phyloP scores from a whole-genome alignment of 768 basidiomycete species.

The Lactifluus volemus region DNA sequence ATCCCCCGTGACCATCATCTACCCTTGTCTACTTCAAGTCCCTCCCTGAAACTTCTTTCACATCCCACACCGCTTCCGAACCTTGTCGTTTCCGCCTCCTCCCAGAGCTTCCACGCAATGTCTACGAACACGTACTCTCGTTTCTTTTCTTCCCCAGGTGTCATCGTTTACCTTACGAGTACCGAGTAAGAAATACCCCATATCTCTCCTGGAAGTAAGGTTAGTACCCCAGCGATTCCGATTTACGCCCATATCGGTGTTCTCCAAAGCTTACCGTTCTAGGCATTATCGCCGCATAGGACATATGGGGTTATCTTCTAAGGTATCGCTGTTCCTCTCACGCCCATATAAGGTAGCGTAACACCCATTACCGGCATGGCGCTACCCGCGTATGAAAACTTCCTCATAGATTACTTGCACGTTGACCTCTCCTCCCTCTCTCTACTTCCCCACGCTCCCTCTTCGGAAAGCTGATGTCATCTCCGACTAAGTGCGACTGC shows the following conservation, averaged over 20 bases:
- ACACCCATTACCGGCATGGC: constrained; percentile 1
- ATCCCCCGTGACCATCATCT: background rate
- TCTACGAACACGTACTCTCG: background rate
- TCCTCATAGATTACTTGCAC: constrained; percentile 13
- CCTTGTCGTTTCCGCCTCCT: constrained; percentile 9
- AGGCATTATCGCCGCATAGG: constrained; percentile 12
- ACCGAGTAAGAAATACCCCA: background rate
- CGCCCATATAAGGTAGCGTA: background rate
- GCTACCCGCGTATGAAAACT: constrained; percentile 4
- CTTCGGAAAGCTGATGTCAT: constrained; percentile 15
- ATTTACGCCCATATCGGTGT: constrained; percentile 15
- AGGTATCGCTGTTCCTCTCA: constrained; percentile 7
- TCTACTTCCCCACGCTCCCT: constrained; percentile 7
- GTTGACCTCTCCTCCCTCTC: constrained; percentile 2
- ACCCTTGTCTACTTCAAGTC: background rate
- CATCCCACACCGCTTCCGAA: constrained; percentile 13
- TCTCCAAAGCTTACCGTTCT: constrained; percentile 7
- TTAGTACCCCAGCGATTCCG: constrained; percentile 2
- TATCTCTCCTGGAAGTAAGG: background rate
- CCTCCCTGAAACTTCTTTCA: background rate
- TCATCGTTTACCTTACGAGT: background rate
- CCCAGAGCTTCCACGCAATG: background rate
- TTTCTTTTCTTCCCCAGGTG: background rate
- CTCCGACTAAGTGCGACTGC: constrained; percentile 12
- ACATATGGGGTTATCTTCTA: background rate